Evolutionary conservation across 1,284 basidiomycete genomes (phyloP), one percentile per base, ranked within the genome.

Genomic region (Puccinia coronata): DNA sequence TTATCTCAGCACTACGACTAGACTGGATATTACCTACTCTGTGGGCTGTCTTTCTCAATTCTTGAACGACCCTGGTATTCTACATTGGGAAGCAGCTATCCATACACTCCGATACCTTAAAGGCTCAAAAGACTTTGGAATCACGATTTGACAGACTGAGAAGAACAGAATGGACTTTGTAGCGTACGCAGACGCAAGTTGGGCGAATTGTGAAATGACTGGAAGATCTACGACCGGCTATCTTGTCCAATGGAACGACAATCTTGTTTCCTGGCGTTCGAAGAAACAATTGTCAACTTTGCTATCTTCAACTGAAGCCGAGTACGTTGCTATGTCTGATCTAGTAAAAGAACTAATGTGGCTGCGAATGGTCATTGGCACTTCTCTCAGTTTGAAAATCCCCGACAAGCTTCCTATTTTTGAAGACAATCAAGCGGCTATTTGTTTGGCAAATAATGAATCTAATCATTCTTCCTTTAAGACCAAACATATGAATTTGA

Each of bases 311-410:
- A 51, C 49, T 14, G 49, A 51, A 51, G 8, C 49, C 8, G 20
- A 51, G 20, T 51, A 51, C 49, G 23, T 12, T 4, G 8, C 49
- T 20, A 11, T 51, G 4, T 4, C 11, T 4, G 18, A 51, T 16
- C 4, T 0, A 84, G 84, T 0, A 87, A 88, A 84, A 43, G 87
- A 89, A 82, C 82, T 86, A 1, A 43, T 87, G 0, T 89, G 87
- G 88, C 83, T 89, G 4, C 70, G 82, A 0, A 0, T 73, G 87
- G 2, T 82, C 86, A 1, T 14, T 11, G 1, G 84, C 84, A 28
- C 73, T 88, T 1, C 72, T 82, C 16, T 80, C 18, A 82, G 80
- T 0, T 71, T 82, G 18, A 25, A 47, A 76, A 3, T 82, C 63
- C 0, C 82, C 84, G 0, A 77, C 81, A 0, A 61, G 79, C 16